phyloP scores from a whole-genome alignment of 2,329 filamentous ascomycete species.

The Fonsecaea multimorphosa region DNA sequence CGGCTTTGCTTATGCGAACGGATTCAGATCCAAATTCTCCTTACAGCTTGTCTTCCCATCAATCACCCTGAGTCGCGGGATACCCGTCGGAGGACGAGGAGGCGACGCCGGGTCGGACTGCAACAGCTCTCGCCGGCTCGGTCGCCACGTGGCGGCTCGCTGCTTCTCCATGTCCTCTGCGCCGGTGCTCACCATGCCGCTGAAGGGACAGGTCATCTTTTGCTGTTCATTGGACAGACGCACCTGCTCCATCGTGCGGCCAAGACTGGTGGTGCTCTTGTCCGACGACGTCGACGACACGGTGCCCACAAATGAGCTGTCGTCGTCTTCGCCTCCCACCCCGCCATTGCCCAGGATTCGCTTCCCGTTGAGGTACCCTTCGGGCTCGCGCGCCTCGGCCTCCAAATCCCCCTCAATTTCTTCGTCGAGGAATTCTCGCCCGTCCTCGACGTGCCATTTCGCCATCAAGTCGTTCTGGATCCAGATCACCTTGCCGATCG shows the following conservation, averaged over 20 bases:
- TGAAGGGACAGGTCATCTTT: slow-evolving; percentile 30
- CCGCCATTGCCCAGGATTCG: slow-evolving; percentile 55
- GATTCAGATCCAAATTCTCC: slow-evolving; percentile 32
- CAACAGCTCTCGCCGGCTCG: slow-evolving; percentile 15
- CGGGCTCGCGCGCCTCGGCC: slow-evolving; percentile 60
- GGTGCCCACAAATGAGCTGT: slow-evolving; percentile 13
- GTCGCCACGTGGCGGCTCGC: slow-evolving; percentile 27
- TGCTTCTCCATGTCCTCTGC: slow-evolving; percentile 26
- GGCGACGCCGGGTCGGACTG: neutral
- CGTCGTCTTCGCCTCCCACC: slow-evolving; percentile 12
- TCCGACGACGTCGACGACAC: slow-evolving; percentile 28
- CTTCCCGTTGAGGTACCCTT: slow-evolving; percentile 70
- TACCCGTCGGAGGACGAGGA: slow-evolving; percentile 17
- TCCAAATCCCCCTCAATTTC: slow-evolving; percentile 46
- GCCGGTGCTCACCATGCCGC: slow-evolving; percentile 18
- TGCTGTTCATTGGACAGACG: slow-evolving; percentile 17
- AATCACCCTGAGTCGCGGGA: slow-evolving; percentile 31
- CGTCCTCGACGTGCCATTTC: slow-evolving; percentile 78
- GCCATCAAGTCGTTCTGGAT: slow-evolving; percentile 87
- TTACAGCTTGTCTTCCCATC: slow-evolving; percentile 34
- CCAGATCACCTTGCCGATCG: slow-evolving; percentile 81
- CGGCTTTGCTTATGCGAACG: slow-evolving; percentile 21
- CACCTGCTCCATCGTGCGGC: slow-evolving; percentile 31
- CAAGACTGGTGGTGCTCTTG: slow-evolving; percentile 31
- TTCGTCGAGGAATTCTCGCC: slow-evolving; percentile 63